Evolutionary conservation across 192 early-diverging fungal species (phyloP), one percentile per base, ranked within the genome.

Genomic region (Linnemannia hyalina): DNA sequence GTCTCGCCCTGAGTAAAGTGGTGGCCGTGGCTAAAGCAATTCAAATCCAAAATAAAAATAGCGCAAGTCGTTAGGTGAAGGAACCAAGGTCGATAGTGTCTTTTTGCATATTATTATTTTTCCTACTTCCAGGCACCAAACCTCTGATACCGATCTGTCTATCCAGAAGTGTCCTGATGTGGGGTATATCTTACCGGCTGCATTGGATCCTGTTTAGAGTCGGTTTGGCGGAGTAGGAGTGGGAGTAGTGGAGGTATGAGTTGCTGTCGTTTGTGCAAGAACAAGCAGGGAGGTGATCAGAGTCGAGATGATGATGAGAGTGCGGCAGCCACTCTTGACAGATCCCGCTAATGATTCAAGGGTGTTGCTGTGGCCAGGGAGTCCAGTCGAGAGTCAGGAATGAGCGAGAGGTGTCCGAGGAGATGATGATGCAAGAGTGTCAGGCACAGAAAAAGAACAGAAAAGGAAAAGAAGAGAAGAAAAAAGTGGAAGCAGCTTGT

Each of bases 1-100:
- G 74, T 81, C 84, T 52, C 76, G 70, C n/a, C 65, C 55, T 9
- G 83, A 85, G 78, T 80, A 85, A 32, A 85, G 72, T 20, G 83
- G 78, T 47, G 81, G 79, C 76, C 77, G 78, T 81, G 41, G 63
- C 82, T 83, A 76, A 15, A 35, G 7, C 22, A 26, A 16, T 65
- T 65, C 11, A 63, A 46, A 32, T 65, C 3, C 6, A 0, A n/a
- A 76, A 60, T n/a, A 65, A 29, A 73, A 42, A 15, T 23, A 42
- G n/a, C 26, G 10, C 20, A n/a, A 6, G 38, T 44, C 40, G 68
- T 70, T 70, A 41, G 40, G 7, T 15, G 13, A 70, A 38, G 11
- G 44, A 32, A 68, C n/a, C 3, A 68, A 32, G 29, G 32, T 46
- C 10, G 13, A 46, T 0, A 68, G 20, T 29, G 47, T 16, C 16